These are phyloP conservation scores for Davidsoniella virescens DNA, from an alignment of 2,329 filamentous ascomycete genomes.

Conservation along the genomic window DNA sequence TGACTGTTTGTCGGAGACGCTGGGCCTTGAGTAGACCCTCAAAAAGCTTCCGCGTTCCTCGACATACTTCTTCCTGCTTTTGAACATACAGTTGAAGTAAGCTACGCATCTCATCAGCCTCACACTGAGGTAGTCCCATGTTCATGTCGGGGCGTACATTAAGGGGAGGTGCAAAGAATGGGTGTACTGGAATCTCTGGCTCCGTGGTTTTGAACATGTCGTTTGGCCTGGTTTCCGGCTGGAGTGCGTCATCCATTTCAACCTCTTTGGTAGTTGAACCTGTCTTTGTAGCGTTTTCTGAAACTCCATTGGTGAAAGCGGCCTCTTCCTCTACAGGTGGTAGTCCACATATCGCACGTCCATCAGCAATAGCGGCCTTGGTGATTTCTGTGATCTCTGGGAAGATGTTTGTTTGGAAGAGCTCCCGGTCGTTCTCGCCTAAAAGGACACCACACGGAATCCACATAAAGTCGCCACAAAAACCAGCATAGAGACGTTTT, in stretches of 20 bases:
- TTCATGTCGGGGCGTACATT: slow-evolving; percentile 50
- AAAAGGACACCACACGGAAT: slow-evolving; percentile 43
- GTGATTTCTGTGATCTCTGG: slow-evolving; percentile 22
- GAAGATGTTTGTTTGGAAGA: slow-evolving; percentile 35
- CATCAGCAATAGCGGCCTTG: slow-evolving; percentile 8
- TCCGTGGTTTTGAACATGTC: not conserved
- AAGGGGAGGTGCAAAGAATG: slow-evolving; percentile 52
- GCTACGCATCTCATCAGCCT: slow-evolving; percentile 64
- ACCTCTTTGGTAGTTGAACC: not conserved
- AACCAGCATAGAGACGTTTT: slow-evolving; percentile 54
- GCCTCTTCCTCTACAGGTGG: not conserved
- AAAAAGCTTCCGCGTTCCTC: slow-evolving; percentile 51
- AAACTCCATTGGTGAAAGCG: not conserved
- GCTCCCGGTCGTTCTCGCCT: slow-evolving; percentile 35
- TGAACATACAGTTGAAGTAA: slow-evolving; percentile 63
- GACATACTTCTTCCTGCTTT: slow-evolving; percentile 71
- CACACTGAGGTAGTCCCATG: slow-evolving; percentile 51
- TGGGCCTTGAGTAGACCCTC: slow-evolving; percentile 58
- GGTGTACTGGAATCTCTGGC: slow-evolving; percentile 43
- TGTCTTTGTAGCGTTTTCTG: not conserved
- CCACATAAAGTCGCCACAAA: slow-evolving; percentile 62
- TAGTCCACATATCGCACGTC: slow-evolving; percentile 2
- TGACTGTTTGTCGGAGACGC: slow-evolving; percentile 52
- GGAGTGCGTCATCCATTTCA: not conserved
- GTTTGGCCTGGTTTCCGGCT: not conserved